phyloP scores from a whole-genome alignment of 257 asterid species.

The Solanum acaule region DNA sequence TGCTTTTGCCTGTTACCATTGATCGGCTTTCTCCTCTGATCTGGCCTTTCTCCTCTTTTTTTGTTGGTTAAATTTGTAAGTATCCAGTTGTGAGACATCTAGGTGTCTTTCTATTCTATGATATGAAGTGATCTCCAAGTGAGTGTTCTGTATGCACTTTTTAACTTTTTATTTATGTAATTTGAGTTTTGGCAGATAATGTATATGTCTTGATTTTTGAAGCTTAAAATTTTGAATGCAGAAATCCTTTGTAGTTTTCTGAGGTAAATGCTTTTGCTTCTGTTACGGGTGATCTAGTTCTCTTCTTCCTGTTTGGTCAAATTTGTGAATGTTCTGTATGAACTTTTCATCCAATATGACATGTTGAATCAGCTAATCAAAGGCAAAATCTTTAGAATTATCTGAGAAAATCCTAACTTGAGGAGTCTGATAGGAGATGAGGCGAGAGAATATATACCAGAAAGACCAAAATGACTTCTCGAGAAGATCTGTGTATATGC shows the following conservation, averaged over 20 bases:
- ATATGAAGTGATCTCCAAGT: not conserved
- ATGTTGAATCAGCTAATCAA: not conserved
- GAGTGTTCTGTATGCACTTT: not conserved
- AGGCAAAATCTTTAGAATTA: too few relatives aligned
- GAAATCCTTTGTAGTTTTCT: not conserved
- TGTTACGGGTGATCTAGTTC: not conserved
- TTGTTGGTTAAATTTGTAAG: not conserved
- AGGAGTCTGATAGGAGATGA: not conserved
- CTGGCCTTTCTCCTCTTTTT: not conserved
- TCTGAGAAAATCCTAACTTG: not conserved
- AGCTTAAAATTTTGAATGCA: not conserved
- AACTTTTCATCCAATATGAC: not conserved
- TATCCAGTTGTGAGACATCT: not conserved
- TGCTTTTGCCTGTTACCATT: too few relatives aligned
- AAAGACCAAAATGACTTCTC: not conserved
- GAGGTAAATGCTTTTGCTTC: not conserved
- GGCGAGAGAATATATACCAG: not conserved
- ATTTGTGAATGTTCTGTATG: not conserved
- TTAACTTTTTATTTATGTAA: not conserved
- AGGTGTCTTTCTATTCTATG: not conserved
- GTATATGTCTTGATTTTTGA: not conserved
- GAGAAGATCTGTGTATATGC: too few relatives aligned
- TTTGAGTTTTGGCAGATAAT: not conserved
- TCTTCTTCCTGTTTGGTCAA: not conserved
- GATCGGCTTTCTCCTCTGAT: not conserved